Conservation (phyloP, 1,139 yeast species). For the Candida tropicalis region DNA sequence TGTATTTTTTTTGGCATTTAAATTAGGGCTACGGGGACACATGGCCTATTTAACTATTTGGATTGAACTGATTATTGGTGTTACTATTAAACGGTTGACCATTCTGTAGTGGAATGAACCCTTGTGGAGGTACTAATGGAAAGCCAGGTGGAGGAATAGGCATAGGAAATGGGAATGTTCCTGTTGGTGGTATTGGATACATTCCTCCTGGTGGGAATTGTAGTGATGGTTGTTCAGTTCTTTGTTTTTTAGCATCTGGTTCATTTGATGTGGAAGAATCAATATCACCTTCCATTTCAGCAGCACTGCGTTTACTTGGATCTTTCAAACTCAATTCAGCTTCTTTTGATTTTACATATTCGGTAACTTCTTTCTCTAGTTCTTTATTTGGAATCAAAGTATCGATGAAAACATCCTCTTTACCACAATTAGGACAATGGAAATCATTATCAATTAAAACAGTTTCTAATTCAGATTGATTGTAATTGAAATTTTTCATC, state of each 20-base stretch:
- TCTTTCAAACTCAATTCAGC: conserved; percentile 43
- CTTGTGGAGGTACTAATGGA: conserved; percentile 14
- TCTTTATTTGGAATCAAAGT: conserved; percentile 63
- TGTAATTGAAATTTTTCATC: conserved; percentile 40
- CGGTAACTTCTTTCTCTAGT: conserved; percentile 54
- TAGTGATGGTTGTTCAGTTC: conserved; percentile 18
- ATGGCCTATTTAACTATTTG: not conserved
- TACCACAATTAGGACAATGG: conserved; percentile 84
- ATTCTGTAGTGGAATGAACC: conserved; percentile 22
- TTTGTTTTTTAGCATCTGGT: conserved; percentile 35
- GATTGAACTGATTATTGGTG: not conserved
- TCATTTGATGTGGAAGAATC: conserved; percentile 16
- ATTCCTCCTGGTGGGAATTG: conserved; percentile 26
- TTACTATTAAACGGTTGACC: not conserved
- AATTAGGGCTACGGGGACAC: conserved; percentile 1
- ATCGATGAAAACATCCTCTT: conserved; percentile 76
- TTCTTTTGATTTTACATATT: conserved; percentile 51
- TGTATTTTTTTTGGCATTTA: not conserved
- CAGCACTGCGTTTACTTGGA: conserved; percentile 29
- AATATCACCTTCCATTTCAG: conserved; percentile 25
- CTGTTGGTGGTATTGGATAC: conserved; percentile 24
- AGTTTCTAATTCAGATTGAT: conserved; percentile 60
- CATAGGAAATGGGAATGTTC: conserved; percentile 18
- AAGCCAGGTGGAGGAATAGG: conserved; percentile 14
- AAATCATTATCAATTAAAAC: conserved; percentile 80